Evolutionary conservation across 495 filamentous ascomycete species (phyloP), one percentile per base, ranked within the genome.

Genomic region (Staphylotrichum tortipilum): DNA sequence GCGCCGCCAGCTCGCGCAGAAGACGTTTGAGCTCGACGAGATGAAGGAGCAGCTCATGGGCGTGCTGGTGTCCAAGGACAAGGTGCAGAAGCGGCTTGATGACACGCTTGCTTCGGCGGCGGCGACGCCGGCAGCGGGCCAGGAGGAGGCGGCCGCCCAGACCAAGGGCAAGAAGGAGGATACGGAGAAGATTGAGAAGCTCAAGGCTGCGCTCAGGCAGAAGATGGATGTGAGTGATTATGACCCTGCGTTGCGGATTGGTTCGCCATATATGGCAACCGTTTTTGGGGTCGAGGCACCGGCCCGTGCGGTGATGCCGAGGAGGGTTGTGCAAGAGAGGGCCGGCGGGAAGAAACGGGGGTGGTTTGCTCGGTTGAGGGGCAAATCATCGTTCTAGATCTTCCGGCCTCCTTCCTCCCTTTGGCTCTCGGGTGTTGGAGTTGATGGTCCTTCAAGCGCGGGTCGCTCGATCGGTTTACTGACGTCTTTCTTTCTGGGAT

Each of bases 1-100:
- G 36, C 68, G 74, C 50, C 66, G 51, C 44, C 69, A 71, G 57
- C 57, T 69, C 50, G 62, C 62, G 23, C 47, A 60, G 36, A 56
- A 71, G 34, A 58, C 51, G 48, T 68, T 69, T 29, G 72, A 78
- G 50, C 62, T 64, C 22, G 73, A 80, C 29, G 61, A 65, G 35
- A 72, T 76, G 59, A 73, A 71, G 63, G 67, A 67, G 33, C 74
- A 78, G 57, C 68, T 78, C 21, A 61, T 78, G 56, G 66, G 67
- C 12, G 67, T 69, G 10, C 62, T 77, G n/a, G 60, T 79, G 23
- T 68, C 70, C 39, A 78, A 78, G 59, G 74, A 78, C 50, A 74
- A 72, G 52, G 67, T 78, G 22, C 68, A 69, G 34, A 72, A 76
- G 50, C 69, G 77, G 33, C 66, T 77, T 48, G 72, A 76, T 41